Conservation (phyloP, 2,329 filamentous ascomycete genomes). For the Sclerotinia spermophila region DNA sequence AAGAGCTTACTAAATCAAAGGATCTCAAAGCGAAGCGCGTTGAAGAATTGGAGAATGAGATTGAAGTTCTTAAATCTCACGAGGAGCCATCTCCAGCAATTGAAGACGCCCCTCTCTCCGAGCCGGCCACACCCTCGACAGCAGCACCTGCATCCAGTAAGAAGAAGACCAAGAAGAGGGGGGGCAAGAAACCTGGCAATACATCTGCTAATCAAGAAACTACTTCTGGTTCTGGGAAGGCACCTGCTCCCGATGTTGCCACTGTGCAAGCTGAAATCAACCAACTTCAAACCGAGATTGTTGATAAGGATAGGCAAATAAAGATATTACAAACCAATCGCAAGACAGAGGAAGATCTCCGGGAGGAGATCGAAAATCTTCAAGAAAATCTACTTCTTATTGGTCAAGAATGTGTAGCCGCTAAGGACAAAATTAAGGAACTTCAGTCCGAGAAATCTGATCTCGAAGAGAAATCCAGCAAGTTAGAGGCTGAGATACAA, state of each 20-base stretch:
- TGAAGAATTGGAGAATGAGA: conserved; percentile 27
- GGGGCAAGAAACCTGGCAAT: conserved; percentile 70
- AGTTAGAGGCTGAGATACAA: conserved; percentile 74
- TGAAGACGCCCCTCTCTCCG: conserved; percentile 28
- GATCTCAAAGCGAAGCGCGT: conserved; percentile 27
- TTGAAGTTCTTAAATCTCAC: conserved; percentile 24
- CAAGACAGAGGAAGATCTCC: conserved; percentile 71
- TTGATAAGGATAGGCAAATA: conserved; percentile 58
- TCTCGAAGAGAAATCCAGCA: conserved; percentile 60
- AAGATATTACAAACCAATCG: conserved; percentile 66
- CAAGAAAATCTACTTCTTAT: conserved; percentile 75
- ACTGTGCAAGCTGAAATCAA: conserved; percentile 32
- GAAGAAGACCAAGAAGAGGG: conserved; percentile 72
- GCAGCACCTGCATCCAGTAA: conserved; percentile 49
- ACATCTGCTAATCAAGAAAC: conserved; percentile 33
- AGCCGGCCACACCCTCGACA: conserved; percentile 42
- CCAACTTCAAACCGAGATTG: conserved; percentile 33
- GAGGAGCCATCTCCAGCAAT: conserved; percentile 19
- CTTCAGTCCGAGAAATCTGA: conserved; percentile 65
- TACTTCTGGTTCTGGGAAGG: conserved; percentile 23
- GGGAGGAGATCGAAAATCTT: conserved; percentile 81
- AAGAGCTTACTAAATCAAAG: conserved; percentile 27
- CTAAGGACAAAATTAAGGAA: conserved; percentile 71
- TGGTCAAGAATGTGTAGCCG: conserved; percentile 79
- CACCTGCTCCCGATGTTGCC: conserved; percentile 17